phyloP scores from a whole-genome alignment of 805 yeast genomes.

The Naumovozyma baii region DNA sequence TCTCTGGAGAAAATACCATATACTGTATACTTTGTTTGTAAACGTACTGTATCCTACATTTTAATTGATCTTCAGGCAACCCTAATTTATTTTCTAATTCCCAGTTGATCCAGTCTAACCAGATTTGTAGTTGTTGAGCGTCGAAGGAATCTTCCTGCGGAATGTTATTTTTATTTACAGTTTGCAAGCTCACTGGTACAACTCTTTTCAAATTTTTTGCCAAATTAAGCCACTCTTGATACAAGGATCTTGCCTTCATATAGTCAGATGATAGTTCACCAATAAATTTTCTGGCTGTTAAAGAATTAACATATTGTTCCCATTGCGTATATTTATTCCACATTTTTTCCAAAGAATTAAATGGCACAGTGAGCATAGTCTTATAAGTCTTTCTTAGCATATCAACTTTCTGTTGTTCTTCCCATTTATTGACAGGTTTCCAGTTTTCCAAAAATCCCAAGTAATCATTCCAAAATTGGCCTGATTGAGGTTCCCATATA shows the following conservation, averaged over 20 bases:
- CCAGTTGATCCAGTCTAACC: slow-evolving; percentile 73
- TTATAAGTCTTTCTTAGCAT: slow-evolving; percentile 64
- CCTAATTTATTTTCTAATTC: slow-evolving; percentile 65
- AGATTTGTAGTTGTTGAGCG: slow-evolving; percentile 37
- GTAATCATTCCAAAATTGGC: slow-evolving; percentile 72
- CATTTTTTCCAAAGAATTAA: slow-evolving; percentile 58
- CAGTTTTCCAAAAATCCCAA: slow-evolving; percentile 67
- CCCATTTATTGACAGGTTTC: slow-evolving; percentile 76
- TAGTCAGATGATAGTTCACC: slow-evolving; percentile 75
- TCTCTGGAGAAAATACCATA: slow-evolving; percentile 25
- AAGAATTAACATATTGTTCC: slow-evolving; percentile 66
- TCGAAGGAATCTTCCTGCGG: slow-evolving; percentile 12
- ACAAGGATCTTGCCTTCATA: slow-evolving; percentile 76
- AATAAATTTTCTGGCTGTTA: slow-evolving; percentile 76
- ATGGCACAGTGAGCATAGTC: slow-evolving; percentile 64
- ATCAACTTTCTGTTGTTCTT: slow-evolving; percentile 72
- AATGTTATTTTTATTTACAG: slow-evolving; percentile 23
- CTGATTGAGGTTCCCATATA: slow-evolving; percentile 54
- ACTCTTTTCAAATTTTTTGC: slow-evolving; percentile 43
- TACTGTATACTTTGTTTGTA: slow-evolving; percentile 52
- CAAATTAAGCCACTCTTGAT: slow-evolving; percentile 56
- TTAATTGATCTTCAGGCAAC: slow-evolving; percentile 40
- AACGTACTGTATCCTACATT: slow-evolving; percentile 57
- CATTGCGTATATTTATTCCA: slow-evolving; percentile 79
- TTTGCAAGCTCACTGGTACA: slow-evolving; percentile 18